Evolutionary conservation across 352 stramenopile species (phyloP).

Genomic region (Phytopythium boreale): DNA sequence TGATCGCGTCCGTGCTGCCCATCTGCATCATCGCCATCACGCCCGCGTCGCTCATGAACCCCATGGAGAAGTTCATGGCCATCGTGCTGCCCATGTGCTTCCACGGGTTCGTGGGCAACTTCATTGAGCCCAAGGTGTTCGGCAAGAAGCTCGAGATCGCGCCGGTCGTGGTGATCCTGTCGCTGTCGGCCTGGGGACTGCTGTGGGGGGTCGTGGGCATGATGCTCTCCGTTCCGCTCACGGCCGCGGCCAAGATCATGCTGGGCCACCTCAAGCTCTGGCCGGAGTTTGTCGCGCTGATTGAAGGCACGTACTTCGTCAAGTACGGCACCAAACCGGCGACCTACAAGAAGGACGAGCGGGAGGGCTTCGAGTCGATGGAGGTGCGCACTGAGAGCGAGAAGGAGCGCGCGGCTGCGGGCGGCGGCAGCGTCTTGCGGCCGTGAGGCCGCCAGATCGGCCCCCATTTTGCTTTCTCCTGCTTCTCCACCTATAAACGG

Average conservation of each 20-base stretch:
- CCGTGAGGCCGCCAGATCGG: slow-evolving; percentile 16
- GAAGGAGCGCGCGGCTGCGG: slow-evolving; percentile 39
- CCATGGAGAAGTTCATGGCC: slow-evolving; percentile 88
- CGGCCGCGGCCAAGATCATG: slow-evolving; percentile 86
- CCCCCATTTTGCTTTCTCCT: not conserved
- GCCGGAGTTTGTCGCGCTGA: slow-evolving; percentile 82
- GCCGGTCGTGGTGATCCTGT: slow-evolving; percentile 84
- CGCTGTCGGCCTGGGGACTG: slow-evolving; percentile 83
- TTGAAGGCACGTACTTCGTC: slow-evolving; percentile 86
- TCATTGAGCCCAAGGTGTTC: slow-evolving; percentile 87
- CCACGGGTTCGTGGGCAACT: slow-evolving; percentile 89
- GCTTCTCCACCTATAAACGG: not conserved
- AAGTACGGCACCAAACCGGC: slow-evolving; percentile 60
- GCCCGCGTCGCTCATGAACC: slow-evolving; percentile 78
- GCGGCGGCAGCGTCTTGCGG: slow-evolving; percentile 24
- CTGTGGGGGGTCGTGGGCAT: slow-evolving; percentile 87
- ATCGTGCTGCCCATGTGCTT: slow-evolving; percentile 85
- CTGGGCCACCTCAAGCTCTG: slow-evolving; percentile 82
- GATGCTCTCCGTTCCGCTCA: slow-evolving; percentile 88
- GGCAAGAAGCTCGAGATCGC: slow-evolving; percentile 86
- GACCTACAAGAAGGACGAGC: slow-evolving; percentile 78
- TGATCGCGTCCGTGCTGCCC: slow-evolving; percentile 81
- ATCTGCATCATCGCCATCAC: slow-evolving; percentile 89
- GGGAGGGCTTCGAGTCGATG: slow-evolving; percentile 76
- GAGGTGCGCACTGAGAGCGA: slow-evolving; percentile 72